Percentiles rank a stretch among this genome's conserved stretches.
Evolutionary conservation across 2,329 filamentous ascomycete species (phyloP).

Genomic region (Fusarium sublunatum): DNA sequence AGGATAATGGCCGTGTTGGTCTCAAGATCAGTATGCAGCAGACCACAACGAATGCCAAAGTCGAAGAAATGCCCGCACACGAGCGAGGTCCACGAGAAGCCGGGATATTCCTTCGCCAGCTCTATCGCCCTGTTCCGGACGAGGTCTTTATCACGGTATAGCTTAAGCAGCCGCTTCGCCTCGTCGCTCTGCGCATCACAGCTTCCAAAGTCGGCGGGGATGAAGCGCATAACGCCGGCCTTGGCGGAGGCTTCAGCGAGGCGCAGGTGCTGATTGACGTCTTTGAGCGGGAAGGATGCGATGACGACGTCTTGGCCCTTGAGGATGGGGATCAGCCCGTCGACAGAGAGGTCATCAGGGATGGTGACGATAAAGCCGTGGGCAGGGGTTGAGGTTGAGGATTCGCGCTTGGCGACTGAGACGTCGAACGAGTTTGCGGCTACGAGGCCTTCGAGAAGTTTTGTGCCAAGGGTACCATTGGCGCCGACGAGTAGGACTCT

Average conservation of each 20-base stretch:
- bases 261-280: constrained; percentile 58
- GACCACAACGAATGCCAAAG: constrained; percentile 58
- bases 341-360: constrained; percentile 46
- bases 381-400: constrained; percentile 47
- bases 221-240: constrained; percentile 70
- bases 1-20: constrained; percentile 58
- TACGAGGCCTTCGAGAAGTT: constrained; percentile 53
- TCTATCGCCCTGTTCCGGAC: constrained; percentile 49
- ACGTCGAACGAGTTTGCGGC: constrained; percentile 58
- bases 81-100: constrained; percentile 64
- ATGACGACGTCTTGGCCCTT: constrained; percentile 68
- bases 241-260: constrained; percentile 68
- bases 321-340: constrained; percentile 60
- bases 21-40: constrained; percentile 58
- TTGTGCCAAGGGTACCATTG: constrained; percentile 55
- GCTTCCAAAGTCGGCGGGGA: constrained; percentile 68
- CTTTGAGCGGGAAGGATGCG: constrained; percentile 51
- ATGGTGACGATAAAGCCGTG: constrained; percentile 43
- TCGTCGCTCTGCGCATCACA: constrained; percentile 53
- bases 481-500: constrained; percentile 52
- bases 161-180: constrained; percentile 47
- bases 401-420: constrained; percentile 64
- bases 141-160: constrained; percentile 52
- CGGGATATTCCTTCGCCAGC: constrained; percentile 48
- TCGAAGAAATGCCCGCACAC: constrained; percentile 60